A percentile compares a stretch with the other conserved stretches of the same genome.
phyloP scores from a whole-genome alignment of 352 stramenopile species.

The Phytophthora megakarya region DNA sequence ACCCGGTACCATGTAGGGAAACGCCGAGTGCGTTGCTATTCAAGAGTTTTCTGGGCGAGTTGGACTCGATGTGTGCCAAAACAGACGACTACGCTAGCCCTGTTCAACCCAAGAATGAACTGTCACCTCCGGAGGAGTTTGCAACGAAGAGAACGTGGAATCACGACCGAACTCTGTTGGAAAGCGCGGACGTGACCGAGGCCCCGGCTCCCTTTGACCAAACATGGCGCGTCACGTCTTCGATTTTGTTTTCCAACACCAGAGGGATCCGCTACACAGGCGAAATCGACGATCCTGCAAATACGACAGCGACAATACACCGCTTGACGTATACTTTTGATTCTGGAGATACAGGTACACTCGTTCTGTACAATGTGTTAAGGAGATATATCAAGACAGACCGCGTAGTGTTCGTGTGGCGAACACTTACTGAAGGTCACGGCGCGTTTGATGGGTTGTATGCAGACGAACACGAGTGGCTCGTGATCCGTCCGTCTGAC shows the following conservation, averaged over 20 bases:
- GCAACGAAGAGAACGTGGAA: neutral
- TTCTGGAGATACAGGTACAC: neutral
- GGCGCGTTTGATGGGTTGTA: slow-evolving; percentile 36
- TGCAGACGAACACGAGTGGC: slow-evolving; percentile 55
- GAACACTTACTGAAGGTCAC: slow-evolving; percentile 35
- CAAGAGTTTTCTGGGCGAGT: slow-evolving; percentile 28
- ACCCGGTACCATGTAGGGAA: neutral
- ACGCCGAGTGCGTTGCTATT: slow-evolving; percentile 1
- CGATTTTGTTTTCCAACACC: neutral
- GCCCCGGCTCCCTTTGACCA: slow-evolving; percentile 6
- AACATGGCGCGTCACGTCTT: slow-evolving; percentile 2
- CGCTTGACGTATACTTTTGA: neutral
- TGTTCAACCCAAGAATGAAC: neutral
- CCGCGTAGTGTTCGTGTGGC: slow-evolving; percentile 62
- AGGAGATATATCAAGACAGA: slow-evolving; percentile 42
- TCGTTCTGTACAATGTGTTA: slow-evolving; percentile 29
- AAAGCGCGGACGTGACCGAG: slow-evolving; percentile 9
- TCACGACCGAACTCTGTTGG: neutral
- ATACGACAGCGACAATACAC: slow-evolving; percentile 12
- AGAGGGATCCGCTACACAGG: slow-evolving; percentile 5
- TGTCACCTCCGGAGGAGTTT: neutral
- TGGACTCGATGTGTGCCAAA: slow-evolving; percentile 24
- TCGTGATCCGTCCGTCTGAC: slow-evolving; percentile 16
- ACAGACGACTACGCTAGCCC: slow-evolving; percentile 24
- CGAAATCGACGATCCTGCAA: slow-evolving; percentile 9